These are phyloP conservation scores for Diplodia mutila DNA, from an alignment of 2,329 filamentous ascomycete species.

Conservation along the genomic window DNA sequence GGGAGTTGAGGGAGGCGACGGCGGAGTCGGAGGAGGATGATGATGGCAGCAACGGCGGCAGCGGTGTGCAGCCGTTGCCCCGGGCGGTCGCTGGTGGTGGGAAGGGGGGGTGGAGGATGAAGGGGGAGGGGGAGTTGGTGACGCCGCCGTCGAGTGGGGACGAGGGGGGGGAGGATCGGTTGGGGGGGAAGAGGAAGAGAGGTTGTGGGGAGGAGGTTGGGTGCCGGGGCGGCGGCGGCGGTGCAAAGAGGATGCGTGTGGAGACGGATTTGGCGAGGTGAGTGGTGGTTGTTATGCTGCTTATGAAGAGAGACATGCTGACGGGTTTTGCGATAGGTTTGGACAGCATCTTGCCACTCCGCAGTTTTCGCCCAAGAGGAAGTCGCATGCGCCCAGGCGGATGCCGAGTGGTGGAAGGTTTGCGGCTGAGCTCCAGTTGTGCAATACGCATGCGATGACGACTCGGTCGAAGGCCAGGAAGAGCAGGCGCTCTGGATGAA, in stretches of 20 bases:
- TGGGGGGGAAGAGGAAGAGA: not conserved
- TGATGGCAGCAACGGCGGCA: not conserved
- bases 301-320: not conserved
- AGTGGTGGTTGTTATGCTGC: not conserved
- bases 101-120: too few relatives aligned
- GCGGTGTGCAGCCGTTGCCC: not conserved
- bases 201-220: not conserved
- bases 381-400: not conserved
- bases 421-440: not conserved
- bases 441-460: conserved; percentile 11
- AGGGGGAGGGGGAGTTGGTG: not conserved
- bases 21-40: not conserved
- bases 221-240: not conserved
- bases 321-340: not conserved
- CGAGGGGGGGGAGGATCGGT: not conserved
- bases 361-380: not conserved
- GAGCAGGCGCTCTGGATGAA: not conserved
- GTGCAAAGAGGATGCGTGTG: not conserved
- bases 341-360: not conserved
- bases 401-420: not conserved
- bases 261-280: not conserved
- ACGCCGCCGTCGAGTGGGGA: conserved; percentile 8
- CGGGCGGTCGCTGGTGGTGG: not conserved
- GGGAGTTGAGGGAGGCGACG: conserved; percentile 8
- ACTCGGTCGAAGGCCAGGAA: conserved; percentile 5